Percentiles rank a stretch among this genome's conserved stretches.
These are phyloP conservation scores for Zymoseptoria pseudotritici DNA, from an alignment of 2,329 filamentous ascomycete species.

Conservation along the genomic window DNA sequence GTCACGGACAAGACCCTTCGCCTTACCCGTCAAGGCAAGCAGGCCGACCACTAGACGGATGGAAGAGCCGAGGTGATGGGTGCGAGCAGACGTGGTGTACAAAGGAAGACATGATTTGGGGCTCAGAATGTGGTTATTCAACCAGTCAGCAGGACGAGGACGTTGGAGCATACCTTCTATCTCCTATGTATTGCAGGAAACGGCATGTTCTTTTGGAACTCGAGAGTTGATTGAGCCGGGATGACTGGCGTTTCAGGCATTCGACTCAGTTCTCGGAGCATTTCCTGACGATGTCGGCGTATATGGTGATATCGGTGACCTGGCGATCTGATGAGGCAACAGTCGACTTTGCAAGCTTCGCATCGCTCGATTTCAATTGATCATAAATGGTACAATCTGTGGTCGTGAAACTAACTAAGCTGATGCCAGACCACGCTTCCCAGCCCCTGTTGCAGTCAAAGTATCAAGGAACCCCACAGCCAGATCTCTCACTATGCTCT, in stretches of 20 bases:
- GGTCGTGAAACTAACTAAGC: background rate
- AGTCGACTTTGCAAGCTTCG: background rate
- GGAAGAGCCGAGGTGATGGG: background rate
- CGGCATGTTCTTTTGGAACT: background rate
- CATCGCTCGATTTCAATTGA: background rate
- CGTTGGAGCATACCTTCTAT: background rate
- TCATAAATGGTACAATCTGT: background rate
- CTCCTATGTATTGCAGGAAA: background rate
- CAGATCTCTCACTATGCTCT: conserved; percentile 85
- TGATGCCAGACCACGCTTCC: background rate
- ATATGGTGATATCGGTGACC: background rate
- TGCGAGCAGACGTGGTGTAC: background rate
- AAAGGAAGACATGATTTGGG: background rate
- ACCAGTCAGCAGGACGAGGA: background rate
- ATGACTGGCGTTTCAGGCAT: background rate
- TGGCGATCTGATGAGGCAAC: background rate
- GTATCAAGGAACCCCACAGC: conserved; percentile 88
- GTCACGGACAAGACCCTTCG: conserved; percentile 86
- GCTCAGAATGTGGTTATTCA: background rate
- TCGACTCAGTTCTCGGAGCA: background rate
- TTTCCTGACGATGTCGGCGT: background rate
- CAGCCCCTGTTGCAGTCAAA: conserved; percentile 33
- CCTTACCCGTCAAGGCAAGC: conserved; percentile 61
- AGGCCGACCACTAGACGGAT: conserved; percentile 15
- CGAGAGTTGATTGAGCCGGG: background rate